Conservation (phyloP, 495 filamentous ascomycete species). For the Neurospora tetraspora region DNA sequence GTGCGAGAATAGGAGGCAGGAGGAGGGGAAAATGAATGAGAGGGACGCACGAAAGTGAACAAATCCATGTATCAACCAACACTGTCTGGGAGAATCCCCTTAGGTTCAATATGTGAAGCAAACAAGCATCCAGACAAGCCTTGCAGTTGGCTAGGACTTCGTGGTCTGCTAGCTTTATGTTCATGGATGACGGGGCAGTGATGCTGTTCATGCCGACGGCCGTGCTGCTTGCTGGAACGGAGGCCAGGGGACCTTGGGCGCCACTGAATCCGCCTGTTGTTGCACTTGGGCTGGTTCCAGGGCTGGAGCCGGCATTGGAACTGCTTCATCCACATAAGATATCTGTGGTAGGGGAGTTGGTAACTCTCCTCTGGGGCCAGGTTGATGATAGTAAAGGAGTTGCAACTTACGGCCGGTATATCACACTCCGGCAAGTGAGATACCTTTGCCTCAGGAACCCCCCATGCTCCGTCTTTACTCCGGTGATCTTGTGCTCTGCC, state of each 20-base stretch:
- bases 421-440: conserved; percentile 36
- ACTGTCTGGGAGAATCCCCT: conserved; percentile 30
- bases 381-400: background rate
- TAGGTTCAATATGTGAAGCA: conserved; percentile 32
- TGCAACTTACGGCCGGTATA: conserved; percentile 31
- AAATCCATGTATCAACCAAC: conserved; percentile 41
- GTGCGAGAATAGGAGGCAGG: too few relatives aligned
- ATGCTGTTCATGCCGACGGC: background rate
- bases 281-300: background rate
- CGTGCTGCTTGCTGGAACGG: background rate
- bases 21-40: background rate
- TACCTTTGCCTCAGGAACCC: conserved; percentile 37
- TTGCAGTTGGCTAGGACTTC: conserved; percentile 26
- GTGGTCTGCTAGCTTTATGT: conserved; percentile 2
- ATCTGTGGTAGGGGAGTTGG: background rate
- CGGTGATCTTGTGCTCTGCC: conserved; percentile 8
- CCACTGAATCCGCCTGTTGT: background rate
- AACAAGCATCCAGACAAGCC: conserved; percentile 31
- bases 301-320: background rate
- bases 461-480: conserved; percentile 18
- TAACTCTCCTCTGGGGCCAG: too few relatives aligned
- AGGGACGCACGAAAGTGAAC: conserved; percentile 33
- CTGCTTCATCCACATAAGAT: conserved; percentile 32
- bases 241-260: background rate
- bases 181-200: background rate